Evolutionary conservation across 2,329 filamentous ascomycete species (phyloP).

Genomic region (Ceratocystis cacaofunesta): DNA sequence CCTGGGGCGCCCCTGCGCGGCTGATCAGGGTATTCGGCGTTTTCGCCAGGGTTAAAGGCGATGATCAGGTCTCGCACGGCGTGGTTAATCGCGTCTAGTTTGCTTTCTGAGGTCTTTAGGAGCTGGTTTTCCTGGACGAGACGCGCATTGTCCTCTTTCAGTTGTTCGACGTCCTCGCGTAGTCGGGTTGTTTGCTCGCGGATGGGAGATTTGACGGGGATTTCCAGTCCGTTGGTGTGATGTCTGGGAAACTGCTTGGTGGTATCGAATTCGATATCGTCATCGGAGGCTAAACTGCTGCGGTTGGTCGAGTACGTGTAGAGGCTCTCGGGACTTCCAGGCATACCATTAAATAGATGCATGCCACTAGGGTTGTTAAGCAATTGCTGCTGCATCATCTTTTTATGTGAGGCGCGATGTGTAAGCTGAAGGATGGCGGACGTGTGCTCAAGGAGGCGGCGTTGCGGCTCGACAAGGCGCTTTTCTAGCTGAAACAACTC

Average conservation of each 20-base stretch:
- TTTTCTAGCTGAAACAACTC: slow-evolving; percentile 72
- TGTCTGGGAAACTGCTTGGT: slow-evolving; percentile 35
- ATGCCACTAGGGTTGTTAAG: slow-evolving; percentile 25
- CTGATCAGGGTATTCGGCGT: slow-evolving; percentile 29
- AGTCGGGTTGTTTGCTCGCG: slow-evolving; percentile 39
- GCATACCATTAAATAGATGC: slow-evolving; percentile 41
- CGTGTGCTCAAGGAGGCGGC: slow-evolving; percentile 71
- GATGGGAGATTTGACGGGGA: slow-evolving; percentile 42
- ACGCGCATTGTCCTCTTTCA: slow-evolving; percentile 32
- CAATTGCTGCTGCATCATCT: slow-evolving; percentile 19
- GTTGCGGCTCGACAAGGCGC: slow-evolving; percentile 57
- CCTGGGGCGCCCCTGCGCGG: slow-evolving; percentile 22
- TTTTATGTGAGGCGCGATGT: slow-evolving; percentile 58
- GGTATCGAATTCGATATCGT: slow-evolving; percentile 57
- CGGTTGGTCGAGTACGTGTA: slow-evolving; percentile 51
- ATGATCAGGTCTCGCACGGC: slow-evolving; percentile 53
- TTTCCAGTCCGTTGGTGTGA: slow-evolving; percentile 36
- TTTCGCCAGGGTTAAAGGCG: slow-evolving; percentile 42
- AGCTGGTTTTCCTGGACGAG: slow-evolving; percentile 32
- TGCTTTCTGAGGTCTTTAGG: slow-evolving; percentile 47
- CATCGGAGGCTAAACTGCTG: slow-evolving; percentile 40
- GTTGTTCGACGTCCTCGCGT: slow-evolving; percentile 32
- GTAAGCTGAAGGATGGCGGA: slow-evolving; percentile 85
- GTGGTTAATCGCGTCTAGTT: slow-evolving; percentile 52
- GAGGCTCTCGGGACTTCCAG: slow-evolving; percentile 62